Evolutionary conservation across 2,329 filamentous ascomycete genomes (phyloP).

Genomic region (Sphaceloma murrayae): DNA sequence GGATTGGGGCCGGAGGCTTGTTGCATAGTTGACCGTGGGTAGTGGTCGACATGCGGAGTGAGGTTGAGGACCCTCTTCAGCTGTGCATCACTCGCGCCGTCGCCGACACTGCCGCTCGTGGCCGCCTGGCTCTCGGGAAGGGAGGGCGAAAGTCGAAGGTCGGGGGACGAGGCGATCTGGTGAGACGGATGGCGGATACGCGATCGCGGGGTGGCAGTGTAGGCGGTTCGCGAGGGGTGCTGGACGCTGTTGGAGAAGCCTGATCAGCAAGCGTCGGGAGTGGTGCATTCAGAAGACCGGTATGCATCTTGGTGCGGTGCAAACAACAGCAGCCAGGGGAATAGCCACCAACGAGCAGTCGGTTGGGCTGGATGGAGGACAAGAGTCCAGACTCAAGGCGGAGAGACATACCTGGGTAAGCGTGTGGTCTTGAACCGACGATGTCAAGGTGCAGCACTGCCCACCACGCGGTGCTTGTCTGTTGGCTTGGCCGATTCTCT

Average conservation of each 20-base stretch:
- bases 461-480: conserved; percentile 5
- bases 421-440: not conserved
- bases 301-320: conserved; percentile 1
- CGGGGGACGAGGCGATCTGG: not conserved
- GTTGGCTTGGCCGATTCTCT: conserved; percentile 6
- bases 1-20: conserved; percentile 14
- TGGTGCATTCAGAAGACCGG: conserved; percentile 3
- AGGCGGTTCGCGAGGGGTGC: not conserved
- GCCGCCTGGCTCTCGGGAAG: not conserved
- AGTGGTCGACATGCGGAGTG: conserved; percentile 14
- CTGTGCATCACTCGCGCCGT: conserved; percentile 7
- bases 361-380: not conserved
- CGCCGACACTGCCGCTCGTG: not conserved
- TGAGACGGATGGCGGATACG: not conserved
- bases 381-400: conserved; percentile 4
- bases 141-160: not conserved
- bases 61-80: conserved; percentile 9
- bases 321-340: conserved; percentile 4
- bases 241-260: not conserved
- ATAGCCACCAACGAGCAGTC: conserved; percentile 1
- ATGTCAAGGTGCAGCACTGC: conserved; percentile 8
- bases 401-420: conserved; percentile 11
- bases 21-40: conserved; percentile 8
- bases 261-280: conserved; percentile 12
- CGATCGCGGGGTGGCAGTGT: conserved; percentile 15